Base-by-base conservation (phyloP, 306 rosid genomes). In the Corylus avellana region DNA sequence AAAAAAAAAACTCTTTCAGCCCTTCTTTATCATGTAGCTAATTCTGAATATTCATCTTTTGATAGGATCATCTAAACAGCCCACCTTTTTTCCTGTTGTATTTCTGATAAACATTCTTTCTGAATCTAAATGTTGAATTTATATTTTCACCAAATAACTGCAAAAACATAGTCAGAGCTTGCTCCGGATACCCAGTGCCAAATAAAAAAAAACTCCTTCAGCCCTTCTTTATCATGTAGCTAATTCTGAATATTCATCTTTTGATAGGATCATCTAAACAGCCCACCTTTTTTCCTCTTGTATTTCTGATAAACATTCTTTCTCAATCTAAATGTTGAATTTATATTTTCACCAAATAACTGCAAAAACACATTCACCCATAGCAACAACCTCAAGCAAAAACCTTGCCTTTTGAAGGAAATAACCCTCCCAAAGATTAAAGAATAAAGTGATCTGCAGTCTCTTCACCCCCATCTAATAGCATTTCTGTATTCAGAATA, bases 401-500 rank as follows among this genome's bases (percentile, higher is more conserved):
- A 67, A 67, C 72, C 71, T 58, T 18, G 32, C 9, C 48, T 46
- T 42, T 57, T 44, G 57, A 67, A 70, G 37, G 62, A 29, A 70
- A 70, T 20, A 50, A 46, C 57, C 61, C 51, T 70, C 50, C 46
- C 46, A 51, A 25, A 53, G 27, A 63, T 22, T 20, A 49, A 50
- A 76, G 32, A 11, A 64, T 35, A 76, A 42, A 54, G 17, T 56
- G 5, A 50, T 39, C 47, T 13, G 44, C 18, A 7, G 35, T 64
- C 47, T 25, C n/a, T 32, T 64, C 20, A 16, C 35, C 35, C 18
- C 48, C 70, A 64, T 2, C 70, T 3, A 64, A 35, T 35, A 53
- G 37, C 68, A 11, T 61, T 14, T 64, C 46, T 84, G 57, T 25
- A 39, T 73, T 78, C 80, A 80, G 61, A 50, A 55, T 62, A 47